These are phyloP conservation scores for Inga laurina DNA, from an alignment of 306 rosid species.

Conservation along the genomic window DNA sequence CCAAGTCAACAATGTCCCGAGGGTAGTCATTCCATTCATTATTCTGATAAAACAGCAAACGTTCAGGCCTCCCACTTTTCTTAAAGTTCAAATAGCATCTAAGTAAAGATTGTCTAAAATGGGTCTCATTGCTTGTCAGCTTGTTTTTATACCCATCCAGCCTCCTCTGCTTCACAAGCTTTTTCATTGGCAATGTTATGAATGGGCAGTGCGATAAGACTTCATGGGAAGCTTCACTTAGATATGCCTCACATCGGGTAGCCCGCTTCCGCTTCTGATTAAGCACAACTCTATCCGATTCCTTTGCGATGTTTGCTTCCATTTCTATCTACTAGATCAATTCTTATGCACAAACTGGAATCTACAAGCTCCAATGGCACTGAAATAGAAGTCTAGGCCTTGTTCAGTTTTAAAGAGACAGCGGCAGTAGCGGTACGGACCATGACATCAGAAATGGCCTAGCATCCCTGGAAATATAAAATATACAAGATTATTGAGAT, in stretches of 20 bases:
- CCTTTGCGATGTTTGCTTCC: slow-evolving; percentile 71
- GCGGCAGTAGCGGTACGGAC: not conserved
- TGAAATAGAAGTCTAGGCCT: slow-evolving; percentile 36
- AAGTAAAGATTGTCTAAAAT: slow-evolving; percentile 37
- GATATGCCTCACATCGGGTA: slow-evolving; percentile 44
- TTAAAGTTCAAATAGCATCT: slow-evolving; percentile 53
- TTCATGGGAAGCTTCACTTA: slow-evolving; percentile 45
- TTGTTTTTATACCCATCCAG: slow-evolving; percentile 41
- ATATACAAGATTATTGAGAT: slow-evolving; percentile 13
- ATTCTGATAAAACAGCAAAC: slow-evolving; percentile 59
- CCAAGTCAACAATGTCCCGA: slow-evolving; percentile 44
- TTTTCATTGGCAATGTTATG: slow-evolving; percentile 28
- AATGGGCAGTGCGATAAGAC: slow-evolving; percentile 36
- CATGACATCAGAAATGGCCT: slow-evolving; percentile 38
- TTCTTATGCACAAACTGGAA: slow-evolving; percentile 48
- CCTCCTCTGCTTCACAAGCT: slow-evolving; percentile 53
- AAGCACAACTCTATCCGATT: slow-evolving; percentile 59
- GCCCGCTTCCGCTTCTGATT: slow-evolving; percentile 68
- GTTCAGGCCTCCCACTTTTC: slow-evolving; percentile 59
- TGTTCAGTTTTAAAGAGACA: slow-evolving; percentile 32
- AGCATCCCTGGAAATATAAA: slow-evolving; percentile 49
- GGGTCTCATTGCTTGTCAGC: slow-evolving; percentile 32
- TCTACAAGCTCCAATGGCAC: slow-evolving; percentile 43
- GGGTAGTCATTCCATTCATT: slow-evolving; percentile 66
- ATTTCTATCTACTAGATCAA: slow-evolving; percentile 57